Evolutionary conservation across 345 rosid species (phyloP).

Genomic region (Gossypium stocksii): DNA sequence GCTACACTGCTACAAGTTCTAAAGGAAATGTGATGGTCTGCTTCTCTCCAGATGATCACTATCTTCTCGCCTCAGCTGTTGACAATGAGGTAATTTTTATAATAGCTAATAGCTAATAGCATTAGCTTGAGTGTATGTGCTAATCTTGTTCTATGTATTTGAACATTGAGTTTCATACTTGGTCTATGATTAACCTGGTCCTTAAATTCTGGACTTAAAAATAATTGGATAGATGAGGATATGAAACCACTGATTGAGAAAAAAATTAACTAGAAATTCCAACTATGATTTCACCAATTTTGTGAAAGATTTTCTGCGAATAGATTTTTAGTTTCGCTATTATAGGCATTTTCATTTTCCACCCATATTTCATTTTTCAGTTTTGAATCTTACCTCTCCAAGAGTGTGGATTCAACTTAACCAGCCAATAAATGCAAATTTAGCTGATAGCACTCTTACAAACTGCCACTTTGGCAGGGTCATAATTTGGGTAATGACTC

Average conservation of each 20-base stretch:
- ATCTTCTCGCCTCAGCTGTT: conserved; percentile 89
- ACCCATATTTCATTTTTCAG: not conserved
- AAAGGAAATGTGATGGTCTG: conserved; percentile 97
- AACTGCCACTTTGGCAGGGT: not conserved
- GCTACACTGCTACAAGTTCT: conserved; percentile 74
- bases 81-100: conserved; percentile 77
- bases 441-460: not conserved
- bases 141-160: not conserved
- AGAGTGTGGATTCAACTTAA: conserved; percentile 4
- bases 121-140: conserved; percentile 10
- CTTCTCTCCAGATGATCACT: conserved; percentile 97
- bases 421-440: not conserved
- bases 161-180: not conserved
- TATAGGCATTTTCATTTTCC: not conserved
- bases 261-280: not conserved
- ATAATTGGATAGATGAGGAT: conserved; percentile 3
- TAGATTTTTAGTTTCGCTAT: not conserved
- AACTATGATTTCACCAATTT: not conserved
- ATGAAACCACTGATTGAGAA: not conserved
- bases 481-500: not conserved
- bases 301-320: not conserved
- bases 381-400: not conserved
- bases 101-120: conserved; percentile 9
- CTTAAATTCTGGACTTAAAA: not conserved
- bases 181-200: not conserved